Base-by-base conservation (phyloP, 352 stramenopile species). In the Globisporangium okanoganense region DNA sequence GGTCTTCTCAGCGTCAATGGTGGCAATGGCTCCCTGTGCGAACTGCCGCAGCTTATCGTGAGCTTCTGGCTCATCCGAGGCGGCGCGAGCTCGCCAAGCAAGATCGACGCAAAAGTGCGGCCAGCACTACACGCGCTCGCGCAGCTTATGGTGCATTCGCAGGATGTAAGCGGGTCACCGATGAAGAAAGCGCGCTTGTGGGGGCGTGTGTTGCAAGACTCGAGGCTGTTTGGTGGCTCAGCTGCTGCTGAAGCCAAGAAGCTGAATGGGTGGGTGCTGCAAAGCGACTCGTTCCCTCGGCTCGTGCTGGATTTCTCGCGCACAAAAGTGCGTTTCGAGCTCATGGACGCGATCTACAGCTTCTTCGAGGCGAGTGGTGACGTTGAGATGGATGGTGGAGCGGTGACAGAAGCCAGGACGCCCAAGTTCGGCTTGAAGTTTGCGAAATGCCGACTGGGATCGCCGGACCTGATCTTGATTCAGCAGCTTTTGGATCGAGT, bases 241-340 rank as follows among this genome's bases (percentile, higher is more conserved):
- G 44, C 22, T n/a, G 14, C 20, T 31, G 24, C 10, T 5, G 24
- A 12, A 27, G 22, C 44, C 9, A 50, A 22, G 10, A 50, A 50
- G 20, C 10, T 50, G 20, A 10, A 18, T 3, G 44, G 31, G 20
- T 50, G 44, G 44, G 20, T 50, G 44, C 13, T 50, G 3, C 20
- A 50, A 10, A 31, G 10, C 3, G 44, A 29, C 20, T 9, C 44
- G 12, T 50, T 58, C 20, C 51, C 51, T 5, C 51, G 5, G 7
- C n/a, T 58, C n/a, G 35, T 35, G 20, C 51, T 58, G 1, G n/a
- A 45, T 29, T 58, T 45, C 35, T 45, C 51, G 22, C 51, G 51
- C 35, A 40, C 12, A 7, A 47, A 31, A 58, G 51, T 47, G 20
- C 10, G 13, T 14, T 29, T 27, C 5, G 51, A 58, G 35, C 35